phyloP scores from a whole-genome alignment of 495 filamentous ascomycete species.

The Xylaria telfairii region DNA sequence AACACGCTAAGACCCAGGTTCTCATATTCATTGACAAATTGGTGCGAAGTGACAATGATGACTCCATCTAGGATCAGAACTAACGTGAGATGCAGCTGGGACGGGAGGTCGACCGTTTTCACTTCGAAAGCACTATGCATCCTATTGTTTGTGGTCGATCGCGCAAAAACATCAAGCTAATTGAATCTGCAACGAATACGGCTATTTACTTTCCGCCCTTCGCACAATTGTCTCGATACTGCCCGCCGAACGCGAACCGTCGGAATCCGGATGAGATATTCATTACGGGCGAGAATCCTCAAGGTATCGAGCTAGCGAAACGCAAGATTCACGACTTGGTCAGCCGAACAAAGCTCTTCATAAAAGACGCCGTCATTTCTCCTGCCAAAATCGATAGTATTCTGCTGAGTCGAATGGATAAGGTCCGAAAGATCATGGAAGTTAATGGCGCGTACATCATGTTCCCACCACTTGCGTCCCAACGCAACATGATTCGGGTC shows the following conservation, averaged over 20 bases:
- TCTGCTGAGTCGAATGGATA: slow-evolving; percentile 87
- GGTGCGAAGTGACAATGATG: slow-evolving; percentile 58
- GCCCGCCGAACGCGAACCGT: slow-evolving; percentile 75
- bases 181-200: slow-evolving; percentile 90
- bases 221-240: slow-evolving; percentile 85
- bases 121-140: slow-evolving; percentile 86
- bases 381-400: slow-evolving; percentile 93
- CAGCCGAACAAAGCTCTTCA: slow-evolving; percentile 75
- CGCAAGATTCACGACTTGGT: slow-evolving; percentile 85
- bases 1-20: slow-evolving; percentile 95
- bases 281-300: slow-evolving; percentile 84
- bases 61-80: slow-evolving; percentile 13
- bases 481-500: slow-evolving; percentile 79
- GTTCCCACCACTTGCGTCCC: slow-evolving; percentile 82
- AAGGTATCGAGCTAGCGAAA: slow-evolving; percentile 85
- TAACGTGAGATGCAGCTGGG: slow-evolving; percentile 67
- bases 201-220: slow-evolving; percentile 98
- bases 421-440: slow-evolving; percentile 97
- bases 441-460: slow-evolving; percentile 92
- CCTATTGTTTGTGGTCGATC: slow-evolving; percentile 88
- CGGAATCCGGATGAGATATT: slow-evolving; percentile 88
- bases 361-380: slow-evolving; percentile 88
- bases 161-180: slow-evolving; percentile 94
- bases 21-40: slow-evolving; percentile 97
- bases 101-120: slow-evolving; percentile 80